Evolutionary conservation across 805 yeast genomes (phyloP), one percentile per base, ranked within the genome.

Genomic region (Saturnispora diversa): DNA sequence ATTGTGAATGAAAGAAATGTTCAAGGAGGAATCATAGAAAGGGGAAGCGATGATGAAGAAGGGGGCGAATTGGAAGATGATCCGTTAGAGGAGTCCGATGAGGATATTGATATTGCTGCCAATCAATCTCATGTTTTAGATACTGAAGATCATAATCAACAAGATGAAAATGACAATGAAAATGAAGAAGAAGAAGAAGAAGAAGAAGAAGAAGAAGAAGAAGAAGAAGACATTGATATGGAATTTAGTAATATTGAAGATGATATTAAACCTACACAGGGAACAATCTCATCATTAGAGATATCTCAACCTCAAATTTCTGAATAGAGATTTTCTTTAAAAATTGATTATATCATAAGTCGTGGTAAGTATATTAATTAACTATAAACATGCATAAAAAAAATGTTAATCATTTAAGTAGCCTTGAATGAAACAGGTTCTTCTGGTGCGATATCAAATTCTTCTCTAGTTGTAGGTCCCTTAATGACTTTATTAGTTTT

Each of bases 401-500:
- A 17, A 29, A 16, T 1, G 6, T 17, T 4, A 16, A 29, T 19
- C 12, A 30, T 17, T 23, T 19, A 30, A 30, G 10, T 19, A 30
- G 12, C 23, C 33, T 17, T 30, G 20, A 33, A 39, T n/a, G 42
- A 32, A 19, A 39, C 51, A 5, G 35, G 35, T 24, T 58, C 62
- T 24, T 59, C 63, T 7, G 64, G 63, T 17, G 63, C 63, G 32
- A 59, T 50, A 39, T 59, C 64, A 35, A 55, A 55, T 48, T 59
- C 64, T 37, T 51, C 42, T 39, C 61, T 55, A 2, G 61, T 52
- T 2, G 48, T 45, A 19, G 60, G 61, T 16, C 58, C 53, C 43
- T 78, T 80, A 28, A 82, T 75, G 11, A 90, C 82, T 12, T 85
- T 84, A 55, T 87, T 88, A 24, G 90, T 72, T 16, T 78, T 65